Evolutionary conservation across 768 basidiomycete species (phyloP), one percentile per base, ranked within the genome.

Genomic region (Pleurotus giganteus): DNA sequence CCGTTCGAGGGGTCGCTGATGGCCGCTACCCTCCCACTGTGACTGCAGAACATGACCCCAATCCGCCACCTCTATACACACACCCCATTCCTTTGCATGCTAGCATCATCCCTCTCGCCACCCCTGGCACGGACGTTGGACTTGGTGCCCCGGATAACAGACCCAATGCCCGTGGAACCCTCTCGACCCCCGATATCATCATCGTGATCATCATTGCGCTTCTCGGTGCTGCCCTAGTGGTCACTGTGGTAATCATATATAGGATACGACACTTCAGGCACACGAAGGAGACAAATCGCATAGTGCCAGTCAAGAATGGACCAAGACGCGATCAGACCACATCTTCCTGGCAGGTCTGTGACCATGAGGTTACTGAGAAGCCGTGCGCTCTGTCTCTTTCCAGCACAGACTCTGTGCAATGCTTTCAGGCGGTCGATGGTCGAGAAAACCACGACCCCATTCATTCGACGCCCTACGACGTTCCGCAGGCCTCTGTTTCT

Each of bases 31-130:
- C 31, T 28, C 26, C 50, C 56, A 39, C 49, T 36, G 19, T 51
- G n/a, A 51, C 49, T 1, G 49, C 27, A 9, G 31, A 51, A 36
- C 49, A 51, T 8, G 34, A 51, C 26, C 49, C 49, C 15, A 37
- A 37, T 9, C 49, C 49, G 13, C 49, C 49, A 13, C 49, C 49
- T 19, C 11, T 37, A 21, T 64, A 64, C 50, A 49, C 37, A 15
- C 52, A 59, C 12, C 11, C 57, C 7, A 55, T 54, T 15, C n/a
- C 53, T 28, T 56, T 65, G 6, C 64, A 65, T 44, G 62, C 63
- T 13, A 63, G 53, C 28, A 63, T 65, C 24, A 32, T 60, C 28
- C 59, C 63, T 2, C 45, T 50, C 9, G 12, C n/a, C n/a, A n/a
- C 19, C n/a, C 47, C 45, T 23, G 29, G 37, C 19, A 17, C 57